Conservation (phyloP, 2,329 filamentous ascomycete genomes). For the Pyricularia pennisetigena region DNA sequence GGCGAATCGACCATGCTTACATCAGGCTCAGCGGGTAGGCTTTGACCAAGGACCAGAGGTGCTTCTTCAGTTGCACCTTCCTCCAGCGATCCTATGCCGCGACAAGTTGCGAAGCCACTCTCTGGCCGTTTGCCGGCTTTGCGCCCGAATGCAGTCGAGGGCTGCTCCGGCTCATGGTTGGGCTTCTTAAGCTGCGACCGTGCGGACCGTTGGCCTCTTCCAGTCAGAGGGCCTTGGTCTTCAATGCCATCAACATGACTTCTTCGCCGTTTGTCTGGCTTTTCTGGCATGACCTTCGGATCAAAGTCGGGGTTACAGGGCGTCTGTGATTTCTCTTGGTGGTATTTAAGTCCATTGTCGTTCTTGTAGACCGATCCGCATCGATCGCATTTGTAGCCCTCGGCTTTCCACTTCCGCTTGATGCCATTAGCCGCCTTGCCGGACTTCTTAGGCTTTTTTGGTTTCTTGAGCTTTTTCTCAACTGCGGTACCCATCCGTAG, state of each 20-base stretch:
- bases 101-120: background rate
- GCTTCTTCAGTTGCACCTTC: background rate
- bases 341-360: conserved; percentile 47
- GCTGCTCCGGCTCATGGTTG: background rate
- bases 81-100: background rate
- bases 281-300: conserved; percentile 12
- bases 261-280: background rate
- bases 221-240: background rate
- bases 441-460: background rate
- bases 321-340: conserved; percentile 42
- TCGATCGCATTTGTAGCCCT: conserved; percentile 37
- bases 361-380: conserved; percentile 49
- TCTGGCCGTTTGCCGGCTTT: background rate
- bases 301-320: conserved; percentile 40
- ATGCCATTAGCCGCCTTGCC: background rate
- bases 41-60: background rate
- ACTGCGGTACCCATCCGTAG: background rate
- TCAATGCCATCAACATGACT: background rate
- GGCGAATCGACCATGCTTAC: conserved; percentile 4
- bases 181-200: background rate
- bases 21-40: background rate
- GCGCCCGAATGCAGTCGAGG: background rate
- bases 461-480: background rate
- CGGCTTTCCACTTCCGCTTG: conserved; percentile 9
- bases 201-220: background rate